Percentiles rank a stretch among this genome's conserved stretches.
These are phyloP conservation scores for Yamagishiella unicocca DNA, from an alignment of 139 green algal species.

Conservation along the genomic window DNA sequence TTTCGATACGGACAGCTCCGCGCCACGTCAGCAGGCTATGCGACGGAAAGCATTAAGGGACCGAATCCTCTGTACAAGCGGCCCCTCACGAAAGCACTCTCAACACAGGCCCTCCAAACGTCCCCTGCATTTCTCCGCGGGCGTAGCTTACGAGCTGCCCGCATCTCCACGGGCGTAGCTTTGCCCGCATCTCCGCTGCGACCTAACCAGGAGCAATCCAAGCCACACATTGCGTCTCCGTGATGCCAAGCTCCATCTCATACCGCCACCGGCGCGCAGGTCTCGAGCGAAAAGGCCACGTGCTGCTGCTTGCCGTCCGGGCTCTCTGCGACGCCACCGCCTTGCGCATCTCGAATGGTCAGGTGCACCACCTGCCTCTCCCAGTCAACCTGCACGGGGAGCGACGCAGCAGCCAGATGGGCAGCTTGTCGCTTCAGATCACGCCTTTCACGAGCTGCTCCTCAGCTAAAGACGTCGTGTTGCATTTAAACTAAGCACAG, in stretches of 20 bases:
- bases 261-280: constrained; percentile 11
- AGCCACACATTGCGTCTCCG: background rate
- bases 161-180: too few relatives aligned
- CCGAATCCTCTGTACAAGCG: too few relatives aligned
- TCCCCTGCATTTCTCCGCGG: background rate
- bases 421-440: too few relatives aligned
- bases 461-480: too few relatives aligned
- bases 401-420: too few relatives aligned
- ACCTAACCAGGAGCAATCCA: background rate
- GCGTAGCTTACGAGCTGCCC: too few relatives aligned
- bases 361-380: constrained; percentile 28
- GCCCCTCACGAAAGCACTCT: background rate
- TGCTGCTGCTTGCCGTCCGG: constrained; percentile 38
- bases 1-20: too few relatives aligned
- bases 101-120: background rate
- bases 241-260: background rate
- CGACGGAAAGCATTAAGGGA: too few relatives aligned
- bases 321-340: background rate
- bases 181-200: background rate
- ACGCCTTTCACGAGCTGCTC: too few relatives aligned
- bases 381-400: constrained; percentile 59
- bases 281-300: constrained; percentile 43
- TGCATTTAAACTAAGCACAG: too few relatives aligned
- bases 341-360: constrained; percentile 41
- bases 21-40: too few relatives aligned